Percentiles rank a stretch among this genome's conserved stretches.
These are phyloP conservation scores for Hemisphaericaspora xylanilytica DNA, from an alignment of 1,139 yeast genomes.

Conservation along the genomic window DNA sequence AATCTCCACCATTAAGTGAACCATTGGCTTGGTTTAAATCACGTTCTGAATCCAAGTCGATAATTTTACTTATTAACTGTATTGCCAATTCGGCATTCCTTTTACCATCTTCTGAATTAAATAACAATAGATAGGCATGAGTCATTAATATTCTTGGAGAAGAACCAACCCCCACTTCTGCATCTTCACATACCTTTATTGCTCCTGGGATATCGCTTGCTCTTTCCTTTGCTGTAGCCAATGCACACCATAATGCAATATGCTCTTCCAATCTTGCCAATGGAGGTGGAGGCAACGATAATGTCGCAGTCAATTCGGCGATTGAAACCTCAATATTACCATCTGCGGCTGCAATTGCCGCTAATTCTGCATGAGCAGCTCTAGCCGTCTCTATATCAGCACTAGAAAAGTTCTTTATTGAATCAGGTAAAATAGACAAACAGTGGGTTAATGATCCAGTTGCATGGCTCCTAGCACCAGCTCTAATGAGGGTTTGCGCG, in stretches of 20 bases:
- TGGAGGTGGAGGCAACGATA: slow-evolving; percentile 50
- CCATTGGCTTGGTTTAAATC: slow-evolving; percentile 15
- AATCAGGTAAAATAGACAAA: slow-evolving; percentile 38
- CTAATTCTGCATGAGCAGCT: slow-evolving; percentile 52
- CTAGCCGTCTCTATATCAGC: slow-evolving; percentile 47
- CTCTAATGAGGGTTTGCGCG: slow-evolving; percentile 46
- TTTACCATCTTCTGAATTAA: slow-evolving; percentile 16
- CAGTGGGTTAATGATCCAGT: slow-evolving; percentile 45
- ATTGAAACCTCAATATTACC: slow-evolving; percentile 48
- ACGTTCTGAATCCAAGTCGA: slow-evolving; percentile 27
- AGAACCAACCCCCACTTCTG: slow-evolving; percentile 43
- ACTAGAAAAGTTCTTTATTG: slow-evolving; percentile 21
- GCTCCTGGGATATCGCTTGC: slow-evolving; percentile 49
- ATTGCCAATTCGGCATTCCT: slow-evolving; percentile 30
- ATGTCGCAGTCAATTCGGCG: slow-evolving; percentile 47
- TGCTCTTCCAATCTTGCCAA: slow-evolving; percentile 44
- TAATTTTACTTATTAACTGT: slow-evolving; percentile 32
- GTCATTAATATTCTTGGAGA: slow-evolving; percentile 45
- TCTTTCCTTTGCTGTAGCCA: slow-evolving; percentile 50
- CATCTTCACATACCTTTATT: slow-evolving; percentile 46
- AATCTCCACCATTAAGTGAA: slow-evolving; percentile 32
- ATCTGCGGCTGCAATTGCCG: slow-evolving; percentile 51
- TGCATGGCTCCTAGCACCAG: slow-evolving; percentile 45
- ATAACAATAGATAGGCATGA: slow-evolving; percentile 45
- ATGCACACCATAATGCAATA: slow-evolving; percentile 51